Conservation (phyloP, 2,329 filamentous ascomycete genomes). For the Rhynchosporium graminicola region DNA sequence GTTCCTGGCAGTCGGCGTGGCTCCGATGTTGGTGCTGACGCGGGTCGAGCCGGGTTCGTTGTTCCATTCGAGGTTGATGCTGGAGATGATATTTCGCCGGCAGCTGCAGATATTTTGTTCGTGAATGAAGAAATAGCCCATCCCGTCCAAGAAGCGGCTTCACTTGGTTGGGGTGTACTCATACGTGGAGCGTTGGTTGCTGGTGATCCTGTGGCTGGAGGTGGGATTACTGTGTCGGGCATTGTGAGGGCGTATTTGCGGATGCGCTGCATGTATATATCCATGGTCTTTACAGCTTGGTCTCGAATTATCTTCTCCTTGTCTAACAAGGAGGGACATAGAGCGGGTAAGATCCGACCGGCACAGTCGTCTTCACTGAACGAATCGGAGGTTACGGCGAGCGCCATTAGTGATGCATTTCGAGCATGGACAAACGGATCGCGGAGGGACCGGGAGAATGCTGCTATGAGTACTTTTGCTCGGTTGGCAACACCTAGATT, state of each 20-base stretch:
- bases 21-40: conserved; percentile 45
- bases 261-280: conserved; percentile 80
- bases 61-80: conserved; percentile 46
- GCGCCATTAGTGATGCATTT: conserved; percentile 83
- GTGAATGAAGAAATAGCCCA: conserved; percentile 99
- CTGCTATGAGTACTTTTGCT: conserved; percentile 88
- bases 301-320: conserved; percentile 95
- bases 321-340: conserved; percentile 85
- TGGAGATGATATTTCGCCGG: conserved; percentile 74
- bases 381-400: conserved; percentile 80
- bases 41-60: conserved; percentile 45
- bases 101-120: conserved; percentile 82
- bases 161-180: conserved; percentile 71
- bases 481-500: conserved; percentile 77
- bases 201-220: conserved; percentile 53
- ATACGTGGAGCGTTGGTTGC: conserved; percentile 64
- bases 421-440: conserved; percentile 95
- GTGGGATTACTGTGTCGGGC: conserved; percentile 77
- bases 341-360: conserved; percentile 74
- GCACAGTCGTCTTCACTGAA: conserved; percentile 92
- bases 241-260: conserved; percentile 76
- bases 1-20: conserved; percentile 42
- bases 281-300: conserved; percentile 86
- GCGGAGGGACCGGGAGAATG: conserved; percentile 83
- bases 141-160: conserved; percentile 77